phyloP scores from a whole-genome alignment of 176 grass and related monocot genomes.

The Musa acuminata region DNA sequence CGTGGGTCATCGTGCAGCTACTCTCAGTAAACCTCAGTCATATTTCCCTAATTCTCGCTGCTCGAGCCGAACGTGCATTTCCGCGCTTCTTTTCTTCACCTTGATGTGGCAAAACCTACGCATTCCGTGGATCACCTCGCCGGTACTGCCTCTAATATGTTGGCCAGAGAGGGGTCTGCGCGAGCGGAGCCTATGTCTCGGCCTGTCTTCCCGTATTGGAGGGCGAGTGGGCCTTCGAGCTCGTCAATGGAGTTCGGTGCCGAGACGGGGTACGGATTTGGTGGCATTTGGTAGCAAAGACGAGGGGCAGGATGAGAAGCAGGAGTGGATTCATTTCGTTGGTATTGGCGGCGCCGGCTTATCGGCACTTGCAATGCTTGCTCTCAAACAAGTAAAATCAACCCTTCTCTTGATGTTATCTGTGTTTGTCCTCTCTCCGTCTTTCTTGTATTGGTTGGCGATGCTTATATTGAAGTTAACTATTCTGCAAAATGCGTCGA shows the following conservation, averaged over 20 bases:
- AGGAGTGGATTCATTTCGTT: constrained; percentile 12
- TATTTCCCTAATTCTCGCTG: no score
- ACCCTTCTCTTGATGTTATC: neutral
- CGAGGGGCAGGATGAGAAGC: neutral
- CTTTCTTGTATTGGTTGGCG: neutral
- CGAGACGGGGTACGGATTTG: neutral
- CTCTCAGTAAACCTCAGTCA: no score
- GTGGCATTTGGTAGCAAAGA: neutral
- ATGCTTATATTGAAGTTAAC: no score
- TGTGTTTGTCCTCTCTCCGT: neutral
- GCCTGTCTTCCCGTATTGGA: neutral
- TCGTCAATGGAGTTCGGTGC: neutral
- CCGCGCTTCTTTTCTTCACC: no score
- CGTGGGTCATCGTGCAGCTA: no score
- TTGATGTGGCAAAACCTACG: neutral
- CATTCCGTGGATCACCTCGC: neutral
- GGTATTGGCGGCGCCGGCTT: constrained; percentile 10
- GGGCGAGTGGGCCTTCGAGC: neutral
- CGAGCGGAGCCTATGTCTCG: neutral
- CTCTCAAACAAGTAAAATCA: constrained; percentile 14
- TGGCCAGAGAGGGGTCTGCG: neutral
- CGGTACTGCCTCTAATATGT: neutral
- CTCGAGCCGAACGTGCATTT: no score
- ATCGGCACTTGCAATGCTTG: constrained; percentile 17
- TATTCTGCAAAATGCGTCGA: no score